Conservation (phyloP, 139 green algal species). For the Ettlia oleoabundans region DNA sequence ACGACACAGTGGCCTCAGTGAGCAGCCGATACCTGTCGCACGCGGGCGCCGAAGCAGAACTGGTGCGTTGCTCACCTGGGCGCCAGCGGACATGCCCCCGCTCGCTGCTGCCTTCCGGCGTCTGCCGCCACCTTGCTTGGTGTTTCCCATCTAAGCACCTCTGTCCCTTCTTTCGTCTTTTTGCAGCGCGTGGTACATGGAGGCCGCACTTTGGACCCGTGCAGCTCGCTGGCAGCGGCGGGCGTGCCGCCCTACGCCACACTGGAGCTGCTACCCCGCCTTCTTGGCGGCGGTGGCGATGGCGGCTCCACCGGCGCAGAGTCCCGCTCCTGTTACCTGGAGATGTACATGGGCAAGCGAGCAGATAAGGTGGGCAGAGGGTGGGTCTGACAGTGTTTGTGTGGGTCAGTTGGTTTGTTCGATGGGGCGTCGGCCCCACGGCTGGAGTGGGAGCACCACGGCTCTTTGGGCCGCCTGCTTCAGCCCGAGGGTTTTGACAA, state of each 20-base stretch:
- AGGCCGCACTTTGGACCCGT: slow-evolving; percentile 18
- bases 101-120: background rate
- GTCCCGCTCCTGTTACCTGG: slow-evolving; percentile 82
- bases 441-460: no score
- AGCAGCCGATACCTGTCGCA: background rate
- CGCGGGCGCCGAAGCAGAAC: background rate
- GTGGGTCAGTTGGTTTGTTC: no score
- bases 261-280: slow-evolving; percentile 49
- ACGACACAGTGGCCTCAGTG: background rate
- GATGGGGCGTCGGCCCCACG: no score
- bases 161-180: background rate
- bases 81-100: no score
- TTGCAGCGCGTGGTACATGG: slow-evolving; percentile 36
- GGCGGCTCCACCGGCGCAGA: slow-evolving; percentile 91
- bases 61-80: no score
- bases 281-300: slow-evolving; percentile 84
- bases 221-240: background rate
- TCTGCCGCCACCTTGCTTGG: no score
- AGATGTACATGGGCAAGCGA: slow-evolving; percentile 90
- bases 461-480: no score
- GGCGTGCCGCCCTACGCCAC: slow-evolving; percentile 22
- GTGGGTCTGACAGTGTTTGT: no score
- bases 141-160: background rate
- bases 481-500: no score
- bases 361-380: slow-evolving; percentile 71